Conservation (phyloP, 164 flowering plant species). For the Kingdonia uniflora region DNA sequence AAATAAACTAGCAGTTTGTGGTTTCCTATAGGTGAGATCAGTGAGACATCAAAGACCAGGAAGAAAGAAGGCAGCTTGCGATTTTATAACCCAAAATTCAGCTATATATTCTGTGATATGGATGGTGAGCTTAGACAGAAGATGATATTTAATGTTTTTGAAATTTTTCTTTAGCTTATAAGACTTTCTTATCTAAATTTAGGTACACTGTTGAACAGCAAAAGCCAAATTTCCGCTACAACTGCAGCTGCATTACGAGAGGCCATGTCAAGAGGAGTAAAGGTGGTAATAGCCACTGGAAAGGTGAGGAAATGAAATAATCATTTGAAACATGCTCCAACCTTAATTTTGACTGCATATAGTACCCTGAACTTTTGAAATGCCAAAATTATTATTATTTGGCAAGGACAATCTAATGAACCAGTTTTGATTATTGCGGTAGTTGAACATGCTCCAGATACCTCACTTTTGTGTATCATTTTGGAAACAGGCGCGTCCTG, state of each 20-base stretch:
- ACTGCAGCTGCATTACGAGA: constrained; percentile 75
- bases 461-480: background rate
- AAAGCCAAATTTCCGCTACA: constrained; percentile 50
- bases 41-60: constrained; percentile 54
- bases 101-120: constrained; percentile 89
- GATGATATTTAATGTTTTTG: background rate
- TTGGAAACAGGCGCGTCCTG: constrained; percentile 65
- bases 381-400: too few species aligned
- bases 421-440: too few species aligned
- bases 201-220: constrained; percentile 88
- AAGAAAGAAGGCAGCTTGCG: constrained; percentile 79
- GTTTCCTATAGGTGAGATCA: constrained; percentile 34
- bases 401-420: too few species aligned
- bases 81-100: constrained; percentile 78
- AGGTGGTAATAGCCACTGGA: constrained; percentile 94
- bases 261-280: constrained; percentile 70
- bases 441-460: too few species aligned
- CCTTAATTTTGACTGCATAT: too few species aligned
- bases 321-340: too few species aligned
- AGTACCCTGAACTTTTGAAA: background rate
- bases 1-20: constrained; percentile 18
- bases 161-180: constrained; percentile 8
- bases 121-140: constrained; percentile 65
- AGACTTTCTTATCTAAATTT: constrained; percentile 11
- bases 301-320: constrained; percentile 72